phyloP scores from a whole-genome alignment of 164 flowering plant genomes.

The Platanus orientalis region DNA sequence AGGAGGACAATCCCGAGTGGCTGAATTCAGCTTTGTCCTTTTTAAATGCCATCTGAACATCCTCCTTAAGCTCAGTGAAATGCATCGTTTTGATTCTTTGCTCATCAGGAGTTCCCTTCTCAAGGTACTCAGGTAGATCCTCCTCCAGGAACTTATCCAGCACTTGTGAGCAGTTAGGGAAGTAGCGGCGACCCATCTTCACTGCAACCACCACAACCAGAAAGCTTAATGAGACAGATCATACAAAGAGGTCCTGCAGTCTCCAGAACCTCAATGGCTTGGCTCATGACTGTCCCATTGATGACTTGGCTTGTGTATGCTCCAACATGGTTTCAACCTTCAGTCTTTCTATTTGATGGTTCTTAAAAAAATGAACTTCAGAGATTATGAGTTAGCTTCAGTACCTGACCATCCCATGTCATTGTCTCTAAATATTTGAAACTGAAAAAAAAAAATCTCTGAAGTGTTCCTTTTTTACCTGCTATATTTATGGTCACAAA shows the following conservation, averaged over 20 bases:
- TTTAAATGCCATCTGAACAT: conserved; percentile 48
- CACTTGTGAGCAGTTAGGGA: conserved; percentile 60
- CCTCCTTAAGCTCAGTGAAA: conserved; percentile 55
- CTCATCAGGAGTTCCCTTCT: conserved; percentile 52
- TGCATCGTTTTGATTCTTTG: conserved; percentile 42
- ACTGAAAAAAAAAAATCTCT: no score
- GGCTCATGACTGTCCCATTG: no score
- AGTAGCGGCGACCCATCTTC: conserved; percentile 49
- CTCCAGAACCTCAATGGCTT: no score
- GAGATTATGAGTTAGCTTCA: no score
- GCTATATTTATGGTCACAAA: no score
- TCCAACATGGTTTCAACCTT: no score
- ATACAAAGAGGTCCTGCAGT: neutral
- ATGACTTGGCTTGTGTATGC: no score
- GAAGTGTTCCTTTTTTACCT: no score
- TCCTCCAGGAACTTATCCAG: conserved; percentile 64
- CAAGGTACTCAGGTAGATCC: conserved; percentile 49
- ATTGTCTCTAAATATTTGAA: no score
- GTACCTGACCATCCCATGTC: no score
- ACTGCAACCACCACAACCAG: conserved; percentile 32
- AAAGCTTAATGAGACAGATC: neutral
- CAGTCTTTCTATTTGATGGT: no score
- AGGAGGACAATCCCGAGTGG: conserved; percentile 34
- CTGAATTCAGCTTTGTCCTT: conserved; percentile 50
- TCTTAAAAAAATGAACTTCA: no score